Evolutionary conservation across 805 yeast species (phyloP).

Genomic region (Lachancea mirantina): DNA sequence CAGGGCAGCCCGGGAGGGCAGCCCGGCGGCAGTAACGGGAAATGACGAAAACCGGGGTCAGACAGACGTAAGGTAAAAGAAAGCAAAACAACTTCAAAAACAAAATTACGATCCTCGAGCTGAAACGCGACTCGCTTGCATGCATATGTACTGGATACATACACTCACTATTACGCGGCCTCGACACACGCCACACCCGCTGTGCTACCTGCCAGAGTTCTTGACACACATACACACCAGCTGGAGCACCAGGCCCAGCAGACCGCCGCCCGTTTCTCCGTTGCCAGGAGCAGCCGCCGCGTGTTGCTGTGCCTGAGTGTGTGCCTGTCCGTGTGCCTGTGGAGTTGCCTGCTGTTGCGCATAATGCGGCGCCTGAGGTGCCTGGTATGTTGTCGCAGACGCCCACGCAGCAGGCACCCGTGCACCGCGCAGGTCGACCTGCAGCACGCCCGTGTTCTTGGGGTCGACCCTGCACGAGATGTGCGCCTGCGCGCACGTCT

Average conservation of each 20-base stretch:
- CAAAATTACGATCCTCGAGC: no score
- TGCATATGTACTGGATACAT: no score
- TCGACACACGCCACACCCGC: constrained; percentile 21
- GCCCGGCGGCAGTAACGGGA: no score
- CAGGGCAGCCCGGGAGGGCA: no score
- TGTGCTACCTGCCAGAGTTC: constrained; percentile 18
- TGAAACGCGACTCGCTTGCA: no score
- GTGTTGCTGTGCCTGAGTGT: constrained; percentile 10
- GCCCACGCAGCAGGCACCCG: constrained; percentile 37
- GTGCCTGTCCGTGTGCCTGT: constrained; percentile 27
- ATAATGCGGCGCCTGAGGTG: constrained; percentile 14
- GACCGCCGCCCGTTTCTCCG: no score
- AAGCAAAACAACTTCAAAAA: no score
- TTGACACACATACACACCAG: no score
- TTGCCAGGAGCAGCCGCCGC: constrained; percentile 2
- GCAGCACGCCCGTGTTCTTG: constrained; percentile 73
- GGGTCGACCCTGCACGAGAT: constrained; percentile 56
- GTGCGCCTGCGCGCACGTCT: constrained; percentile 59
- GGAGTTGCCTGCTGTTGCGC: constrained; percentile 26
- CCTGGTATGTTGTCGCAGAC: constrained; percentile 10
- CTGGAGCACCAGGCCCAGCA: no score
- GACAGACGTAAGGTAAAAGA: no score
- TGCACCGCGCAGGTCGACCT: constrained; percentile 54
- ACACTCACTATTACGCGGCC: no score
- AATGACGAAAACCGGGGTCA: no score